These are phyloP conservation scores for Pichia sp. DNA, from an alignment of 1,139 yeast species.

Conservation along the genomic window DNA sequence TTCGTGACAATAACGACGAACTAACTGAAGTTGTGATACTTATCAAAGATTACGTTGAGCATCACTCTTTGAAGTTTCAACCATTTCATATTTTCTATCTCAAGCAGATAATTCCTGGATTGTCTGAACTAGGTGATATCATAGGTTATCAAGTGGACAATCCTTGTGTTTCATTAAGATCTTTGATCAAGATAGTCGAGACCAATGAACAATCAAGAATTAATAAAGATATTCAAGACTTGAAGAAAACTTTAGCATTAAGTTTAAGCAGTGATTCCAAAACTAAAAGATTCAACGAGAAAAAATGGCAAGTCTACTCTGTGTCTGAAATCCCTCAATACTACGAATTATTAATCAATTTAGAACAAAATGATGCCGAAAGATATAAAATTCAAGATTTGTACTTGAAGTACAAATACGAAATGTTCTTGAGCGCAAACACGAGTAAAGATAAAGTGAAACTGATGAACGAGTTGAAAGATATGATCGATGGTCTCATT, in stretches of 20 bases:
- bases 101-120: slow-evolving; percentile 52
- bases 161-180: slow-evolving; percentile 40
- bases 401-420: slow-evolving; percentile 48
- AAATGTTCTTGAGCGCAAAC: slow-evolving; percentile 42
- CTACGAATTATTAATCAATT: slow-evolving; percentile 49
- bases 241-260: slow-evolving; percentile 35
- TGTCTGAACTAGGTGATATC: slow-evolving; percentile 43
- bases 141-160: slow-evolving; percentile 45
- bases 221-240: slow-evolving; percentile 27
- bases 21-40: slow-evolving; percentile 40
- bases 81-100: slow-evolving; percentile 36
- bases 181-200: slow-evolving; percentile 40
- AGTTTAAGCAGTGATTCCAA: slow-evolving; percentile 28
- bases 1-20: slow-evolving; percentile 30
- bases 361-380: slow-evolving; percentile 52
- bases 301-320: slow-evolving; percentile 43
- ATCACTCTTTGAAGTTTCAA: slow-evolving; percentile 3
- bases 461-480: slow-evolving; percentile 35
- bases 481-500: slow-evolving; percentile 66
- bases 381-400: slow-evolving; percentile 60
- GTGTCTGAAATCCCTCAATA: slow-evolving; percentile 44
- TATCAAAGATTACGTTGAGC: slow-evolving; percentile 31
- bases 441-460: slow-evolving; percentile 31
- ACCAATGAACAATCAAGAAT: slow-evolving; percentile 34
- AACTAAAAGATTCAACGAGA: slow-evolving; percentile 27